Conservation (phyloP, 2,329 filamentous ascomycete genomes). For the Alternaria gansuensis region DNA sequence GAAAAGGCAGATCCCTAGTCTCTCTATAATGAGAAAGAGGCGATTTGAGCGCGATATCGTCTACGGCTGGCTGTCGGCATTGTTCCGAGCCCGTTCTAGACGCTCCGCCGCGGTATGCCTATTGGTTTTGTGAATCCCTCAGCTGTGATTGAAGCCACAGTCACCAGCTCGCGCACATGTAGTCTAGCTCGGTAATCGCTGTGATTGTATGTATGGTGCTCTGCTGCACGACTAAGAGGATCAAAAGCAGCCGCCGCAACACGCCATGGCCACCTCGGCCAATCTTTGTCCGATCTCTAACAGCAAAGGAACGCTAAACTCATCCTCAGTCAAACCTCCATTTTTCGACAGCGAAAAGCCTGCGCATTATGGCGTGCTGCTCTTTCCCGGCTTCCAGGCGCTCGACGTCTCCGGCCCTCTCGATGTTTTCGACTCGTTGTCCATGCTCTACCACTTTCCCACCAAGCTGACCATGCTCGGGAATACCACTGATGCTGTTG, state of each 20-base stretch:
- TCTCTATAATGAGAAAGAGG: not conserved
- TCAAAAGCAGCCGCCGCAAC: not conserved
- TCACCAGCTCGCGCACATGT: not conserved
- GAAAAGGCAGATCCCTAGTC: fast-evolving
- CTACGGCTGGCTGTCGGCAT: not conserved
- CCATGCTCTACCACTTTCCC: slow-evolving; percentile 35
- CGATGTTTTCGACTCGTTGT: slow-evolving; percentile 54
- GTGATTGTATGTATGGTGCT: not conserved
- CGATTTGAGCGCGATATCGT: not conserved
- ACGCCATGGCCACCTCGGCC: slow-evolving; percentile 20
- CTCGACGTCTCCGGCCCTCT: slow-evolving; percentile 56
- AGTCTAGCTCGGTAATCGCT: not conserved
- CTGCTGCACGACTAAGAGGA: not conserved
- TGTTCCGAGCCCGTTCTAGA: not conserved
- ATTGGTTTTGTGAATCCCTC: not conserved
- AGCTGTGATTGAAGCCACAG: not conserved
- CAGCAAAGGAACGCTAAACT: slow-evolving; percentile 9
- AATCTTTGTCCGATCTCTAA: not conserved
- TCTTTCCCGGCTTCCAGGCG: slow-evolving; percentile 39
- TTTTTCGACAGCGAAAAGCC: slow-evolving; percentile 26
- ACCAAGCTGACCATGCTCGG: slow-evolving; percentile 43
- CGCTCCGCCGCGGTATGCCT: not conserved
- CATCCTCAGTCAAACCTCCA: slow-evolving; percentile 10
- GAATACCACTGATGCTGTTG: slow-evolving; percentile 35
- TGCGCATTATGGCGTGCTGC: slow-evolving; percentile 34